These are phyloP conservation scores for Dryas drummondii DNA, from an alignment of 306 rosid species.

Conservation along the genomic window DNA sequence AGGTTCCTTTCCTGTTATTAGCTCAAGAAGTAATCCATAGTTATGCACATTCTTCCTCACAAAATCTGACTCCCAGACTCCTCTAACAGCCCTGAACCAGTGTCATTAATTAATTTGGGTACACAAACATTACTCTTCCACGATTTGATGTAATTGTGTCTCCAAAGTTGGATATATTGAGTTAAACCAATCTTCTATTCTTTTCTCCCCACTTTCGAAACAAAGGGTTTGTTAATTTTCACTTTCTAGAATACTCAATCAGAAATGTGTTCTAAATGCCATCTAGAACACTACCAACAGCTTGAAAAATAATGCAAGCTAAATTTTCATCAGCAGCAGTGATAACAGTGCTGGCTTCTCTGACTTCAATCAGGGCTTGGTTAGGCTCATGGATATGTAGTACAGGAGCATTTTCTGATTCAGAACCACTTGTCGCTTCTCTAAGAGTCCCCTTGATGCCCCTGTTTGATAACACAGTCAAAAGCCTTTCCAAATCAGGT, in stretches of 20 bases:
- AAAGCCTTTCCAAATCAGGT: constrained; percentile 51
- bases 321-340: constrained; percentile 43
- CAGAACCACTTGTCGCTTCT: constrained; percentile 24
- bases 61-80: constrained; percentile 16
- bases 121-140: constrained; percentile 25
- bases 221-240: too few relatives aligned
- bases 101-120: neutral
- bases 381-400: constrained; percentile 51
- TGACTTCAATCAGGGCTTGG: constrained; percentile 58
- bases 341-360: constrained; percentile 44
- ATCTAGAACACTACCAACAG: constrained; percentile 43
- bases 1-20: constrained; percentile 5
- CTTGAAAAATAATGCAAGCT: constrained; percentile 53
- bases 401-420: constrained; percentile 25
- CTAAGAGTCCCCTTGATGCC: constrained; percentile 53
- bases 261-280: constrained; percentile 29
- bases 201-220: too few relatives aligned
- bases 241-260: too few relatives aligned
- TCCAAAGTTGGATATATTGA: constrained; percentile 23
- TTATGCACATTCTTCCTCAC: constrained; percentile 22
- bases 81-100: neutral
- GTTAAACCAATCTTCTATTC: neutral
- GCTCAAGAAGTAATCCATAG: constrained; percentile 21
- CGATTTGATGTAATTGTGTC: neutral
- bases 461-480: constrained; percentile 50